Percentiles rank a stretch among this genome's conserved stretches.
Evolutionary conservation across 1,284 basidiomycete species (phyloP).

Genomic region (Bjerkandera adusta): DNA sequence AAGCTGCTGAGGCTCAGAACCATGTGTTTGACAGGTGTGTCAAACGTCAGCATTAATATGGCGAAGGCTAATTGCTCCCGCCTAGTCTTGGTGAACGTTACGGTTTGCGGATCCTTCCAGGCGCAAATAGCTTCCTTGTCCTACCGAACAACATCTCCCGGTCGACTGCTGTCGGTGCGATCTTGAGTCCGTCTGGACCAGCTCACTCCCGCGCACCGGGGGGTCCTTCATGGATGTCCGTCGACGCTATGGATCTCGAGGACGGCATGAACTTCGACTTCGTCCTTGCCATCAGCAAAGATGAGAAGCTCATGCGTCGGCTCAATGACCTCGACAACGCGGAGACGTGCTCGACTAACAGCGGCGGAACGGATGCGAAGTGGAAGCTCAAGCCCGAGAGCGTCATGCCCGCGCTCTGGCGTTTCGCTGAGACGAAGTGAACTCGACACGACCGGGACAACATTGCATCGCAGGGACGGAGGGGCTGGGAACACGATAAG

Average conservation of each 20-base stretch:
- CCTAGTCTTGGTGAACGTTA: constrained; percentile 74
- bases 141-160: constrained; percentile 83
- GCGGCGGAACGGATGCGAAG: constrained; percentile 70
- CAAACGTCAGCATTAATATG: background rate
- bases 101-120: constrained; percentile 78
- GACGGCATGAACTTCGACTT: constrained; percentile 52
- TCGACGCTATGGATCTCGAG: constrained; percentile 30
- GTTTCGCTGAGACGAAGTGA: constrained; percentile 35
- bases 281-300: constrained; percentile 65
- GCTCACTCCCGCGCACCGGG: constrained; percentile 39
- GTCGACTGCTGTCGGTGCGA: constrained; percentile 74
- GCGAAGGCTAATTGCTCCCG: constrained; percentile 4
- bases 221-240: constrained; percentile 35
- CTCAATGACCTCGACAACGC: constrained; percentile 70
- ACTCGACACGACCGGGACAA: background rate
- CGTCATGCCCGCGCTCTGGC: constrained; percentile 37
- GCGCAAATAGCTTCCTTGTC: constrained; percentile 76
- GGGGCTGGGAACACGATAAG: constrained; percentile 1
- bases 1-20: constrained; percentile 89
- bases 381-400: constrained; percentile 59
- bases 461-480: background rate
- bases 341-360: constrained; percentile 69
- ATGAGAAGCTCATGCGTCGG: constrained; percentile 72
- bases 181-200: constrained; percentile 68
- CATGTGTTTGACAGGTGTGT: constrained; percentile 77